Conservation (phyloP, 805 yeast species). For the Sugiyamaella marilandica region DNA sequence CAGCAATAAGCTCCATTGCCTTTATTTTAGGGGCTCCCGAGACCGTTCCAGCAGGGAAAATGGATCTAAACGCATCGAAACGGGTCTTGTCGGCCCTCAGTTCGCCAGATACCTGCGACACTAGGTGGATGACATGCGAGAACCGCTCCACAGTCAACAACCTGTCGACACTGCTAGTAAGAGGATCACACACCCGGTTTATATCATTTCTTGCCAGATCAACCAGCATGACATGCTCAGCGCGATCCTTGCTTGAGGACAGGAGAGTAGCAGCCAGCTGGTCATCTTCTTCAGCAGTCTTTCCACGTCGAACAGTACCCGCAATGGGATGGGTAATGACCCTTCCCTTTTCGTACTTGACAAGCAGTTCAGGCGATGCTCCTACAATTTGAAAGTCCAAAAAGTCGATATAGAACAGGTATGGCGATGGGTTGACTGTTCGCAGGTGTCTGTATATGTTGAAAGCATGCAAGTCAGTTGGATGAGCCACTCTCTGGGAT, state of each 20-base stretch:
- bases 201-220: conserved; percentile 96
- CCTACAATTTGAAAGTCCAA: conserved; percentile 92
- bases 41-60: conserved; percentile 99
- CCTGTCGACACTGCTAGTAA: conserved; percentile 79
- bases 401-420: conserved; percentile 88
- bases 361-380: conserved; percentile 93
- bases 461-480: conserved; percentile 93
- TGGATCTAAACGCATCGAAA: conserved; percentile 95
- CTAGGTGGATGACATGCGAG: conserved; percentile 95
- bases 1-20: conserved; percentile 93
- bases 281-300: conserved; percentile 89
- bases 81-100: conserved; percentile 78
- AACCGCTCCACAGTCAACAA: conserved; percentile 86
- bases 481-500: conserved; percentile 92
- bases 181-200: conserved; percentile 89
- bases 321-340: conserved; percentile 97
- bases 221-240: conserved; percentile 98
- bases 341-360: conserved; percentile 73
- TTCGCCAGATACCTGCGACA: conserved; percentile 90
- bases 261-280: conserved; percentile 67
- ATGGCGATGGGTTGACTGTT: conserved; percentile 96
- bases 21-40: conserved; percentile 97
- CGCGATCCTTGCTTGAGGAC: conserved; percentile 82
- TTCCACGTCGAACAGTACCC: conserved; percentile 90
- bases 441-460: conserved; percentile 91